Evolutionary conservation across 192 early-diverging fungal species (phyloP), one percentile per base, ranked within the genome.

Genomic region (Coemansia sp.): DNA sequence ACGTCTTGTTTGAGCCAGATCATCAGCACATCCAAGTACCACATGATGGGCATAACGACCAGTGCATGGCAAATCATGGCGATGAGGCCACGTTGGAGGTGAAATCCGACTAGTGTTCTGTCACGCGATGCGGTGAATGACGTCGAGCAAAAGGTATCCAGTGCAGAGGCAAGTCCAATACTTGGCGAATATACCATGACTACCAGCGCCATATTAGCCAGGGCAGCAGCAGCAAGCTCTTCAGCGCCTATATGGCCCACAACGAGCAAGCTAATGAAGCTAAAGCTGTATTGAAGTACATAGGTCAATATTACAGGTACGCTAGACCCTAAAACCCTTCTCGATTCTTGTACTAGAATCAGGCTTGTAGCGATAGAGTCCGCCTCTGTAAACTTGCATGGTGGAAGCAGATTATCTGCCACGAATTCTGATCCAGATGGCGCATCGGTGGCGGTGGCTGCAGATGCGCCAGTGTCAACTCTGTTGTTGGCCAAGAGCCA

Each of bases 51-150:
- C 9, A 82, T 69, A 62, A 97, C 88, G 5, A 91, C 87, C 38
- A 94, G 56, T 62, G 88, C 85, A 52, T 91, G 74, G 16, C 90
- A 18, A 14, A 74, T 67, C 58, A 93, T 82, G 24, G 95, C 86
- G 24, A 97, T 71, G 12, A 98, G 76, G 0, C 88, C 91, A 18
- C 95, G 83, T 69, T 93, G 92, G 22, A 92, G 71, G 58, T 91
- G 88, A 4, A 91, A 77, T n/a, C 92, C 92, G 3, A 91, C 80
- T 19, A 87, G 78, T 0, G 72, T 85, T 56, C 84, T 86, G 58
- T 90, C 86, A 47, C 74, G 68, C 27, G 88, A 80, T 7, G 85
- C 86, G 0, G 91, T 90, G 54, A 82, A 93, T 6, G 89, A 85
- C 31, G 89, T 88, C 5, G 87, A 87, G 61, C 88, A 90, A 19